These are phyloP conservation scores for Colletotrichum liaoningense DNA, from an alignment of 2,329 filamentous ascomycete genomes.

Conservation along the genomic window DNA sequence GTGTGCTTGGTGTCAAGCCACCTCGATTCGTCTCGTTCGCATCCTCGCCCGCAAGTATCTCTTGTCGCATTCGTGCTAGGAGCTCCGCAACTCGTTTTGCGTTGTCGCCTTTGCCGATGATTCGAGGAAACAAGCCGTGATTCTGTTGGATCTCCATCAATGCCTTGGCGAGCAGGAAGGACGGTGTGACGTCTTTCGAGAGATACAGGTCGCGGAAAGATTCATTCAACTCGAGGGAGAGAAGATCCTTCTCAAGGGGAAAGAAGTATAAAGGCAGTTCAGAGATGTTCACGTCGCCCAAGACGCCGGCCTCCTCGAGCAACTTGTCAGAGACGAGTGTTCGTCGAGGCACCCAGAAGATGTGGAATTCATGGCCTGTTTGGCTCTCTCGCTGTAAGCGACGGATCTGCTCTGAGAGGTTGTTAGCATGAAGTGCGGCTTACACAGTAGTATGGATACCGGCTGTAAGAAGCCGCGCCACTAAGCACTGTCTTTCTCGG, in stretches of 20 bases:
- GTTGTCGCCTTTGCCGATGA: conserved; percentile 95
- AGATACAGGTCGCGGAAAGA: conserved; percentile 90
- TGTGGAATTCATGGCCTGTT: conserved; percentile 93
- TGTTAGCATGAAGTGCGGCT: conserved; percentile 52
- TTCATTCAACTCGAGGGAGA: conserved; percentile 91
- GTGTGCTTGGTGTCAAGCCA: conserved; percentile 85
- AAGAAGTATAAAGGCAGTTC: conserved; percentile 93
- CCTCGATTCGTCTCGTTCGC: conserved; percentile 66
- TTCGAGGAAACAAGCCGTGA: conserved; percentile 92
- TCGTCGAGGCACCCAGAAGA: conserved; percentile 95
- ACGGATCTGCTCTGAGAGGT: conserved; percentile 82
- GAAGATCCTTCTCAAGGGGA: conserved; percentile 88
- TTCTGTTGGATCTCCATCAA: conserved; percentile 94
- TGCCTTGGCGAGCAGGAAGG: conserved; percentile 88
- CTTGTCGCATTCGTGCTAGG: conserved; percentile 90
- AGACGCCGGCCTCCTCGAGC: conserved; percentile 90
- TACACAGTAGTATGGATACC: conserved; percentile 34
- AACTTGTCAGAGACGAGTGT: conserved; percentile 92
- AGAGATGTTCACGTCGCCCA: conserved; percentile 90
- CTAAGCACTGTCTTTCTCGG: conserved; percentile 49
- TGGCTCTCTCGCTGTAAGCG: conserved; percentile 88
- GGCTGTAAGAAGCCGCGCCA: conserved; percentile 53
- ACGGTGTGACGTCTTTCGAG: conserved; percentile 89
- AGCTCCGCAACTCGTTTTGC: conserved; percentile 90
- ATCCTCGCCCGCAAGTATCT: conserved; percentile 84